Evolutionary conservation across 495 filamentous ascomycete genomes (phyloP), one percentile per base, ranked within the genome.

Genomic region (Daldinia loculata): DNA sequence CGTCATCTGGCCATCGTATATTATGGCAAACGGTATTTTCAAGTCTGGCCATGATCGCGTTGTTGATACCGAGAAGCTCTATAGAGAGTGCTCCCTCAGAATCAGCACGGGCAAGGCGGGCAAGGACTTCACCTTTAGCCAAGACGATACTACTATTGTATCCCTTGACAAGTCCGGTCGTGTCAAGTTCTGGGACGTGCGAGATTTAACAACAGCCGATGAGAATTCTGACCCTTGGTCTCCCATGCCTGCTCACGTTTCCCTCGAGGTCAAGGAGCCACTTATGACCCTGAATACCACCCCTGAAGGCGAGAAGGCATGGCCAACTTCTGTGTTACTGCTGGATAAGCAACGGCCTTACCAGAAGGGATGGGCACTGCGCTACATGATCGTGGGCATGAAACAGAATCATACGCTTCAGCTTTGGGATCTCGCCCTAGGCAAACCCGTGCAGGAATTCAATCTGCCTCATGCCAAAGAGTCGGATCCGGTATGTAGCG

Each of bases 391-490:
- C 65, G 94, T 99, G 56, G 96, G 96, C 66, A 91, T 98, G 85
- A 98, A 98, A 82, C 96, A 98, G 79, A 99, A 99, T 79, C 96
- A 99, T 82, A 95, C 94, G 55, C 89, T 99, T 66, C 96, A 99
- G 83, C 87, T 99, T 63, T 99, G 96, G 96, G 96, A 99, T 86
- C 91, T 99, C 79, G 92, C 92, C 62, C 89, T 99, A 5, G 89
- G 89, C 61, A 97, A 96, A 82, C 91, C 94, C 30, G 95, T 99
- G 55, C 94, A 98, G 79, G 96, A 99, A 82, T 87, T 98, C 74
- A 93, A 95, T 79, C 90, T 99, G 65, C 96, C 96, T 6, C 96
- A 99, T 76, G 91, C 91, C 81, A 97, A 95, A 71, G 96, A 99
- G 80, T 94, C 93, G 11, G 96, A 99, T 82, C 93, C 93, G 19